phyloP scores from a whole-genome alignment of 352 stramenopile genomes.

The Phytophthora kernoviae region DNA sequence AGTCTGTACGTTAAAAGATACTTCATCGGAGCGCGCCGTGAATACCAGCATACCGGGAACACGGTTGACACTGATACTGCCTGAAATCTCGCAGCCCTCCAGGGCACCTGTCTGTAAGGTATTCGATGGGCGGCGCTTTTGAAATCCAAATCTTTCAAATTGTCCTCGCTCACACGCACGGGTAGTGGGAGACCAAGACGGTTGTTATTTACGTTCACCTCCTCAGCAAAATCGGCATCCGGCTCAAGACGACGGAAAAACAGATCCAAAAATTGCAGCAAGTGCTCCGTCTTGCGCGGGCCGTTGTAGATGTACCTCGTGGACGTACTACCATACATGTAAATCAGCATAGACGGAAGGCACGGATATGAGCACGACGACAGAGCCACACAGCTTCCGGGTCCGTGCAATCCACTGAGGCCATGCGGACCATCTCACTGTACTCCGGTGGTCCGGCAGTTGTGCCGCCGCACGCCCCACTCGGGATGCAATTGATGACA shows the following conservation, averaged over 20 bases:
- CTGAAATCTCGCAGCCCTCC: conserved; percentile 81
- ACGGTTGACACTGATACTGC: conserved; percentile 79
- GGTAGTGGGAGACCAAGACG: conserved; percentile 47
- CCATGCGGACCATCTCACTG: conserved; percentile 78
- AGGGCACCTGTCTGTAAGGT: conserved; percentile 38
- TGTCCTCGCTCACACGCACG: conserved; percentile 63
- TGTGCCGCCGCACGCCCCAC: conserved; percentile 74
- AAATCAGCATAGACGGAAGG: conserved; percentile 88
- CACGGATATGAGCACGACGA: conserved; percentile 70
- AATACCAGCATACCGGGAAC: conserved; percentile 76
- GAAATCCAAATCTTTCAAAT: conserved; percentile 51
- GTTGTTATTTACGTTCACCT: conserved; percentile 68
- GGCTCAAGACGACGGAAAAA: conserved; percentile 84
- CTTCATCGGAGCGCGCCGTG: conserved; percentile 66
- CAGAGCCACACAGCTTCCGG: conserved; percentile 66
- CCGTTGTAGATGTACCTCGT: conserved; percentile 87
- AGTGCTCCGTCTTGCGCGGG: conserved; percentile 68
- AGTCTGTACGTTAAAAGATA: conserved; percentile 65
- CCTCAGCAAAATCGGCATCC: conserved; percentile 80
- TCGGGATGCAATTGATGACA: conserved; percentile 77
- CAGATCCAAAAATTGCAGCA: conserved; percentile 83
- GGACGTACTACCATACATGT: conserved; percentile 82
- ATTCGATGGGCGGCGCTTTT: conserved; percentile 49
- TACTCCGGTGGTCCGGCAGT: conserved; percentile 80
- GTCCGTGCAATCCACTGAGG: conserved; percentile 81